Evolutionary conservation across 805 yeast genomes (phyloP).

Genomic region (Yarrowia osloensis): DNA sequence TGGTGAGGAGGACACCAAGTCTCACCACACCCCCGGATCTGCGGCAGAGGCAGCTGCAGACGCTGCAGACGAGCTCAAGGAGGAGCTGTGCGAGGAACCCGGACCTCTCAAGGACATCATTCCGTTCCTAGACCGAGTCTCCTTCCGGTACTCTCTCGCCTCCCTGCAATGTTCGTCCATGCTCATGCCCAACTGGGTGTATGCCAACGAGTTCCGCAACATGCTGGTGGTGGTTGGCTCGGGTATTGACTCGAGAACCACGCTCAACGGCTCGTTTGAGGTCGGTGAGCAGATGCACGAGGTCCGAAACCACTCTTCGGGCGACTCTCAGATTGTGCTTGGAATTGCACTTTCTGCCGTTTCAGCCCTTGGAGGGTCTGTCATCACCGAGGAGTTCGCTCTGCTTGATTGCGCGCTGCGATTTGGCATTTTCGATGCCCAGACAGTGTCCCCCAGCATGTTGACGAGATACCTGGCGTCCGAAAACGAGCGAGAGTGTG

Average conservation of each 20-base stretch:
- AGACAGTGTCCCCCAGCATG: slow-evolving; percentile 7
- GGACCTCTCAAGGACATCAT: slow-evolving; percentile 22
- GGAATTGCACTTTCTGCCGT: slow-evolving; percentile 1
- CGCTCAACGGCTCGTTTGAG: slow-evolving; percentile 22
- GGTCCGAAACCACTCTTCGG: background rate
- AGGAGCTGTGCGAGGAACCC: background rate
- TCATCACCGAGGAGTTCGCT: slow-evolving; percentile 5
- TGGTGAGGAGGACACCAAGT: background rate
- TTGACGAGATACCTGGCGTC: slow-evolving; percentile 2
- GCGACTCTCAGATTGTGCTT: slow-evolving; percentile 14
- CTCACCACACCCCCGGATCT: background rate
- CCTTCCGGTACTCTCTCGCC: slow-evolving; percentile 5
- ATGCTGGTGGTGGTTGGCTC: slow-evolving; percentile 14
- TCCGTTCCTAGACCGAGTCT: slow-evolving; percentile 8
- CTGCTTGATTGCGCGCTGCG: background rate
- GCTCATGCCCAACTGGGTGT: slow-evolving; percentile 23
- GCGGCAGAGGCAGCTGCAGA: background rate
- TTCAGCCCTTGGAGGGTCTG: background rate
- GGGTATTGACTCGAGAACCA: slow-evolving; percentile 2
- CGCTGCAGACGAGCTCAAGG: slow-evolving; percentile 4
- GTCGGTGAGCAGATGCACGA: slow-evolving; percentile 24
- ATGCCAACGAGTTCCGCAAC: slow-evolving; percentile 25
- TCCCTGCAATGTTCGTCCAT: slow-evolving; percentile 10
- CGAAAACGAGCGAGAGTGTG: background rate
- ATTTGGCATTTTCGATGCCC: slow-evolving; percentile 21